phyloP scores from a whole-genome alignment of 1,284 basidiomycete species.

The Trichosporon sp. region DNA sequence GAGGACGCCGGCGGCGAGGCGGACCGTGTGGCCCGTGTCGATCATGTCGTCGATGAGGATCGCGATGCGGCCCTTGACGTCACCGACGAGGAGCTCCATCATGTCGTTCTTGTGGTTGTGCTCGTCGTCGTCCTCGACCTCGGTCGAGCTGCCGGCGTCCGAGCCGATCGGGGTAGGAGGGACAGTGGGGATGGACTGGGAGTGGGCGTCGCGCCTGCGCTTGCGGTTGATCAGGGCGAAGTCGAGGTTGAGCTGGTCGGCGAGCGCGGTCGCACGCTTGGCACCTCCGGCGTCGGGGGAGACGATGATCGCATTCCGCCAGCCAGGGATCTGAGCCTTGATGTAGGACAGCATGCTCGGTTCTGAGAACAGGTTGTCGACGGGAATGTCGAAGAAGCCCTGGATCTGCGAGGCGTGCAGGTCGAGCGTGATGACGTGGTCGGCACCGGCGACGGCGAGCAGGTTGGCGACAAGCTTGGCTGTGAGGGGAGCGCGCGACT shows the following conservation, averaged over 20 bases:
- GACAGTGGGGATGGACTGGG: slow-evolving; percentile 36
- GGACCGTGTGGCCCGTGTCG: slow-evolving; percentile 85
- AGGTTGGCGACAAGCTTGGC: slow-evolving; percentile 97
- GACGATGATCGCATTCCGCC: slow-evolving; percentile 88
- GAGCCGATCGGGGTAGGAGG: slow-evolving; percentile 45
- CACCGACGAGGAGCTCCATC: slow-evolving; percentile 96
- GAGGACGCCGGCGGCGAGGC: slow-evolving; percentile 76
- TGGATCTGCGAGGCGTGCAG: slow-evolving; percentile 97
- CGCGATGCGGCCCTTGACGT: slow-evolving; percentile 86
- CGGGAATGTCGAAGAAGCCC: slow-evolving; percentile 98
- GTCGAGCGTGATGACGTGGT: slow-evolving; percentile 99
- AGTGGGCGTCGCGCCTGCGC: slow-evolving; percentile 55
- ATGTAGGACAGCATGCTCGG: slow-evolving; percentile 84
- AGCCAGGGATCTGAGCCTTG: slow-evolving; percentile 76
- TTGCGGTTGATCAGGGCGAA: slow-evolving; percentile 96
- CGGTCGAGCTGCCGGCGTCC: slow-evolving; percentile 30
- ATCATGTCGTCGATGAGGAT: slow-evolving; percentile 99
- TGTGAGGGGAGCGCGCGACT: slow-evolving; percentile 91
- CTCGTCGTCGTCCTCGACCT: slow-evolving; percentile 45
- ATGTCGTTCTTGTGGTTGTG: slow-evolving; percentile 50
- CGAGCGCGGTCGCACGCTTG: slow-evolving; percentile 89
- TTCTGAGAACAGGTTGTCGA: slow-evolving; percentile 91
- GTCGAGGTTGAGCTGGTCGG: slow-evolving; percentile 91
- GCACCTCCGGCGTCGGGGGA: slow-evolving; percentile 97
- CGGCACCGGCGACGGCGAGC: slow-evolving; percentile 90